Percentiles rank a stretch among this genome's conserved stretches.
Evolutionary conservation across 1,284 basidiomycete species (phyloP).

Genomic region (Dichomitus squalens): DNA sequence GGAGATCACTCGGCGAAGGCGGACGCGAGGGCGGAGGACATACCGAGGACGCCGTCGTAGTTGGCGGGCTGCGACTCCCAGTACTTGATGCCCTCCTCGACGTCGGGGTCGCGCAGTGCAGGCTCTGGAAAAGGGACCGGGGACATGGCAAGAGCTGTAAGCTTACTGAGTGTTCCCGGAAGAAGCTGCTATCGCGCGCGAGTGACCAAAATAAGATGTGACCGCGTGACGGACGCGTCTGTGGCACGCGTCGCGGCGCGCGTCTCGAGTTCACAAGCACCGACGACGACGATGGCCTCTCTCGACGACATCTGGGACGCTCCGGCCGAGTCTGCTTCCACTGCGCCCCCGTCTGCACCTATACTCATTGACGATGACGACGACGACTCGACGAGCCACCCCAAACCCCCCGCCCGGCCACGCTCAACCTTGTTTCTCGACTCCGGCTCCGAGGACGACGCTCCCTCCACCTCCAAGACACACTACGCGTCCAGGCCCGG

Average conservation of each 20-base stretch:
- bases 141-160: conserved; percentile 5
- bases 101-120: conserved; percentile 42
- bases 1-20: conserved; percentile 23
- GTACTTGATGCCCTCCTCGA: conserved; percentile 73
- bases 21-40: conserved; percentile 19
- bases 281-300: conserved; percentile 32
- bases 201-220: conserved; percentile 14
- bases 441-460: conserved; percentile 51
- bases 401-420: conserved; percentile 32
- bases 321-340: conserved; percentile 34
- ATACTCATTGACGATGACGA: conserved; percentile 5
- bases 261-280: conserved; percentile 16
- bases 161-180: neutral
- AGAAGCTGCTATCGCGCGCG: neutral
- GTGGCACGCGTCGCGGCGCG: conserved; percentile 13
- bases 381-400: conserved; percentile 3
- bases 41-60: conserved; percentile 72
- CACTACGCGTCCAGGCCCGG: conserved; percentile 23
- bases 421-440: conserved; percentile 51
- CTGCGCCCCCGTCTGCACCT: neutral
- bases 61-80: conserved; percentile 77
- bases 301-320: conserved; percentile 49
- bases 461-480: conserved; percentile 18
- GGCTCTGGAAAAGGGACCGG: neutral
- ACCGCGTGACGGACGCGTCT: conserved; percentile 23